These are phyloP conservation scores for Arthrobotrys pseudoclavata DNA, from an alignment of 2,329 filamentous ascomycete species.

Conservation along the genomic window DNA sequence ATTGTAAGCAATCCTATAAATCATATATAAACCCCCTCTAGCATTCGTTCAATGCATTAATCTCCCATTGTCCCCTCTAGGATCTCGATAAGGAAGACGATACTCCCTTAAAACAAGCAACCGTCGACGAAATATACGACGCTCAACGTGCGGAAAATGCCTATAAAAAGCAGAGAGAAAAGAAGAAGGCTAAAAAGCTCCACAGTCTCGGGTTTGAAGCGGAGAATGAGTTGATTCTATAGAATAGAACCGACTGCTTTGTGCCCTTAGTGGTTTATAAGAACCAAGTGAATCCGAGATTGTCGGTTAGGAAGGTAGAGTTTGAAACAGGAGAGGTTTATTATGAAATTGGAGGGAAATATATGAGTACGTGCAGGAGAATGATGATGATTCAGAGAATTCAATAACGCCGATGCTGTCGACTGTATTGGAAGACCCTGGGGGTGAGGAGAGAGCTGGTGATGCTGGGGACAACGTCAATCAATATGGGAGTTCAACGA, in stretches of 20 bases:
- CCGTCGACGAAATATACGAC: constrained; percentile 75
- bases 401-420: constrained; percentile 23
- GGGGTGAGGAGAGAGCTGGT: not conserved
- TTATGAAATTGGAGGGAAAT: constrained; percentile 25
- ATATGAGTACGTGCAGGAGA: not conserved
- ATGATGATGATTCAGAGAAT: constrained; percentile 12
- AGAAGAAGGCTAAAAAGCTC: constrained; percentile 78
- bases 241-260: constrained; percentile 38
- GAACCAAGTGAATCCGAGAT: constrained; percentile 33
- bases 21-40: not conserved
- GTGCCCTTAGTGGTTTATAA: constrained; percentile 42
- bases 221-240: constrained; percentile 71
- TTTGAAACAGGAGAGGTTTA: constrained; percentile 12
- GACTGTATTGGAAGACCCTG: constrained; percentile 31
- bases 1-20: constrained; percentile 69
- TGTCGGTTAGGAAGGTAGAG: constrained; percentile 18
- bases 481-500: constrained; percentile 36
- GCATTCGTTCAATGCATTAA: not conserved
- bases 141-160: constrained; percentile 79
- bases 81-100: constrained; percentile 97
- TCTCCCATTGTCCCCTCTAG: constrained; percentile 41
- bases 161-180: constrained; percentile 79
- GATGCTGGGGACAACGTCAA: not conserved
- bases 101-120: constrained; percentile 75
- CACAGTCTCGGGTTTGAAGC: constrained; percentile 87